Evolutionary conservation across 2,329 filamentous ascomycete species (phyloP).

Genomic region (Setomelanomma holmii): DNA sequence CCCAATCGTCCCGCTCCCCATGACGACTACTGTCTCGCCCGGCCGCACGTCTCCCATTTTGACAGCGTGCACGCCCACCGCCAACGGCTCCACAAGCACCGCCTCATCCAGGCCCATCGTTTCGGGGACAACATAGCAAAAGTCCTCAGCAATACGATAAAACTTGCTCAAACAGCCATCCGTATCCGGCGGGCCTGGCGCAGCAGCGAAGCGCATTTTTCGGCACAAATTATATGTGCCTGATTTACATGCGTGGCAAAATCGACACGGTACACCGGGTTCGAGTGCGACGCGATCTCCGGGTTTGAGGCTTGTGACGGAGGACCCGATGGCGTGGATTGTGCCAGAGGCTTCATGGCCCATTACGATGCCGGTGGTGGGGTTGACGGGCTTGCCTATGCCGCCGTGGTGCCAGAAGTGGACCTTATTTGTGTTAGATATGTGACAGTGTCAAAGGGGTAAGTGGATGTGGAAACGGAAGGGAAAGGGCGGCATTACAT

Average conservation of each 20-base stretch:
- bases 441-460: background rate
- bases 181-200: conserved; percentile 74
- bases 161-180: conserved; percentile 81
- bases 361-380: conserved; percentile 81
- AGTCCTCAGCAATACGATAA: conserved; percentile 85
- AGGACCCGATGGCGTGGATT: conserved; percentile 77
- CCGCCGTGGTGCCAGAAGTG: conserved; percentile 96
- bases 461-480: background rate
- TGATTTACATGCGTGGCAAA: conserved; percentile 85
- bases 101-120: conserved; percentile 85
- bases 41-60: conserved; percentile 79
- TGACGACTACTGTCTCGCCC: conserved; percentile 85
- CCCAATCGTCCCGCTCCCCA: conserved; percentile 90
- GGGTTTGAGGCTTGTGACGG: conserved; percentile 74
- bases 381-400: conserved; percentile 84
- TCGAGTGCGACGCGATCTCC: conserved; percentile 93
- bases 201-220: conserved; percentile 83
- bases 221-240: conserved; percentile 94
- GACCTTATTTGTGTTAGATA: conserved; percentile 53
- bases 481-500: conserved; percentile 19
- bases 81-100: conserved; percentile 85
- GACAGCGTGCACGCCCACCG: conserved; percentile 84
- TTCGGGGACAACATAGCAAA: conserved; percentile 91
- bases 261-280: conserved; percentile 87
- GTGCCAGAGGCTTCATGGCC: conserved; percentile 91